These are phyloP conservation scores for Phytomonas sp. DNA, from an alignment of 208 protist genomes.

Conservation along the genomic window DNA sequence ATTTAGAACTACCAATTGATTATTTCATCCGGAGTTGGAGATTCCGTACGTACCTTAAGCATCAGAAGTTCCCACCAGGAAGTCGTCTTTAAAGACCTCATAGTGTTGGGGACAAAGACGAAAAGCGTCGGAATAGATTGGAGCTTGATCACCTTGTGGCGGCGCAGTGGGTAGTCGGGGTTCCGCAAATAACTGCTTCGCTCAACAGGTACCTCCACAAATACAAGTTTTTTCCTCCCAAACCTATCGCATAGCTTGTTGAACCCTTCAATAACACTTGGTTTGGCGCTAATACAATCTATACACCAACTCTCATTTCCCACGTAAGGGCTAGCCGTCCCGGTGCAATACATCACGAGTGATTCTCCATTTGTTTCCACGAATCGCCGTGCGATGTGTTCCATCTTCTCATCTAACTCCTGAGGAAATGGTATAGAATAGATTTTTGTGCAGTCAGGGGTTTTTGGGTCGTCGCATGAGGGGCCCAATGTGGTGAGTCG, in stretches of 20 bases:
- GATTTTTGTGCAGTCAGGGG: conserved; percentile 10
- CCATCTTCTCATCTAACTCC: conserved; percentile 25
- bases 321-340: conserved; percentile 33
- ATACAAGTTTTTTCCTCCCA: conserved; percentile 23
- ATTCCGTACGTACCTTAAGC: conserved; percentile 32
- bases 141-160: conserved; percentile 36
- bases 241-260: conserved; percentile 25
- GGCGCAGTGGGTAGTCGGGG: conserved; percentile 50
- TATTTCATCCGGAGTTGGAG: conserved; percentile 3
- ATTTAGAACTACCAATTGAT: background rate
- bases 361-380: conserved; percentile 9
- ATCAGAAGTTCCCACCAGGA: conserved; percentile 33
- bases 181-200: conserved; percentile 57
- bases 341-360: conserved; percentile 51
- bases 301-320: conserved; percentile 66
- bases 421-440: conserved; percentile 28
- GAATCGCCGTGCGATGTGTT: conserved; percentile 10
- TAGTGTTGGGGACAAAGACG: conserved; percentile 21
- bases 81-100: conserved; percentile 15
- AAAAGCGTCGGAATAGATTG: conserved; percentile 40
- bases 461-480: conserved; percentile 6
- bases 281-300: conserved; percentile 49
- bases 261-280: conserved; percentile 31
- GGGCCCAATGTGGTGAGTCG: conserved; percentile 18
- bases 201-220: conserved; percentile 55